phyloP scores from a whole-genome alignment of 257 asterid species.

The Nyctanthes arbortristis region DNA sequence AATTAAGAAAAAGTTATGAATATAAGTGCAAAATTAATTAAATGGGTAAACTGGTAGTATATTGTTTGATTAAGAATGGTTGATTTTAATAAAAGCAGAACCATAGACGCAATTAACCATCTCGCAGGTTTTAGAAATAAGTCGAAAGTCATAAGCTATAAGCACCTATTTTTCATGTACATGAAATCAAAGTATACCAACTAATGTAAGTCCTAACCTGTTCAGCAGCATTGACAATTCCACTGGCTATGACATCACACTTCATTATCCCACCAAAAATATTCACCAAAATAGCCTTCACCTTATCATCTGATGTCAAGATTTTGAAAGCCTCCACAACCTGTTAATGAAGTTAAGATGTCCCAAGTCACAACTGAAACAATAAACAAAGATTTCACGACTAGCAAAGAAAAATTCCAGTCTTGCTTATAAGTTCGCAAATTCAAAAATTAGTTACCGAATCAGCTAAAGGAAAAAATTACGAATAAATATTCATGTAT shows the following conservation, averaged over 20 bases:
- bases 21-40: no score
- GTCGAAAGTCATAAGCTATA: neutral
- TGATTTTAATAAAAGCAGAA: no score
- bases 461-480: neutral
- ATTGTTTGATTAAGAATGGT: no score
- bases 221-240: slow-evolving; percentile 98
- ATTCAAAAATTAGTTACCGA: neutral
- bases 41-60: no score
- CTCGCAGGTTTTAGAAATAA: no score
- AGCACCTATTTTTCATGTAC: neutral
- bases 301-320: slow-evolving; percentile 94
- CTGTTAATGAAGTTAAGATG: slow-evolving; percentile 38
- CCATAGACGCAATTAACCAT: no score
- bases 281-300: slow-evolving; percentile 95
- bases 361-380: neutral
- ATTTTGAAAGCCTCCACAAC: slow-evolving; percentile 99
- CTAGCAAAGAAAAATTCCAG: slow-evolving; percentile 12
- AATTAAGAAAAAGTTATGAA: no score
- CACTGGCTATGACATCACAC: slow-evolving; percentile 97
- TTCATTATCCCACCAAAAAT: slow-evolving; percentile 99
- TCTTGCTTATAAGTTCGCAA: neutral
- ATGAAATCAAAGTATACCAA: neutral
- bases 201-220: slow-evolving; percentile 41
- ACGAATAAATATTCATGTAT: slow-evolving; percentile 2
- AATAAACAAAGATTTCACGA: slow-evolving; percentile 3